phyloP scores from a whole-genome alignment of 345 rosid species.

The Salix suchowensis region DNA sequence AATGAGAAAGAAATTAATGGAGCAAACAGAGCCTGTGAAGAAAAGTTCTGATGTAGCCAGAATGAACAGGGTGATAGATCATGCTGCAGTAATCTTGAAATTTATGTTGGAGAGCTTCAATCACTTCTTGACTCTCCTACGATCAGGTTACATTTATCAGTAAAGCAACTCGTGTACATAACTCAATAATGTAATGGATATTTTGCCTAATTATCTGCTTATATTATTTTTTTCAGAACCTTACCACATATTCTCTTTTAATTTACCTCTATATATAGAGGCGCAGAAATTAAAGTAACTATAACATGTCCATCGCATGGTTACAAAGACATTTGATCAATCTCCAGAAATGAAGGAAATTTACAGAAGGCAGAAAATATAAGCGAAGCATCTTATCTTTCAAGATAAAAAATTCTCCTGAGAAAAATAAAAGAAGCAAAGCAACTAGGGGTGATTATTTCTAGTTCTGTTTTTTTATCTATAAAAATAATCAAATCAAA shows the following conservation, averaged over 20 bases:
- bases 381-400: background rate
- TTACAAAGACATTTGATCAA: background rate
- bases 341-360: background rate
- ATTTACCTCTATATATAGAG: background rate
- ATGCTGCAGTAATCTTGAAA: slow-evolving; percentile 24
- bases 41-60: slow-evolving; percentile 14
- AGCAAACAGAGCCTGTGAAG: slow-evolving; percentile 21
- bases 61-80: slow-evolving; percentile 21
- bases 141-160: slow-evolving; percentile 29
- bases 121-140: slow-evolving; percentile 45
- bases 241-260: too few relatives aligned
- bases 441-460: too few relatives aligned
- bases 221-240: background rate
- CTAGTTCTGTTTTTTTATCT: too few relatives aligned
- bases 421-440: too few relatives aligned
- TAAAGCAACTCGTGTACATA: slow-evolving; percentile 3
- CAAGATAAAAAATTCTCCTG: background rate
- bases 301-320: background rate
- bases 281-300: background rate
- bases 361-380: background rate
- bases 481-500: too few relatives aligned
- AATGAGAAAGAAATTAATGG: slow-evolving; percentile 28
- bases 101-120: slow-evolving; percentile 41
- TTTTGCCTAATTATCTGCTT: background rate
- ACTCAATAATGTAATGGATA: background rate